These are phyloP conservation scores for Wickerhamomyces ciferrii DNA, from an alignment of 805 yeast genomes.

Conservation along the genomic window DNA sequence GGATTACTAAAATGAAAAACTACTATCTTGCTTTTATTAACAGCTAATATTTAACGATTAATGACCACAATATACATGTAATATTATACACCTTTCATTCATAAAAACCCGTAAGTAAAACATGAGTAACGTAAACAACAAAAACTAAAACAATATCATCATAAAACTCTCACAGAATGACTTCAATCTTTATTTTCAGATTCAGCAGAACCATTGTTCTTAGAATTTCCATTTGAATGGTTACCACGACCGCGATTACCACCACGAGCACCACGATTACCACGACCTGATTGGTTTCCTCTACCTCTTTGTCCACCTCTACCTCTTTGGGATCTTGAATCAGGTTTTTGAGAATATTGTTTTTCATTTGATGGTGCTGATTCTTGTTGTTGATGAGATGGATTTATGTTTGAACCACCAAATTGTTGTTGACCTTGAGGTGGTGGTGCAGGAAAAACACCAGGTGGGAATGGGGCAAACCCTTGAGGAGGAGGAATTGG, in stretches of 20 bases:
- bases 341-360: not conserved
- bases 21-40: not conserved
- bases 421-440: conserved; percentile 1
- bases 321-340: conserved; percentile 6
- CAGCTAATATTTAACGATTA: not conserved
- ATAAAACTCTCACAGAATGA: not conserved
- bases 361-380: conserved; percentile 4
- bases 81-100: not conserved
- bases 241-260: not conserved
- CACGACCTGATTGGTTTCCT: conserved; percentile 12
- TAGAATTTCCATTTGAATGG: not conserved
- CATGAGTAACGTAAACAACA: not conserved
- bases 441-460: not conserved
- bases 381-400: not conserved
- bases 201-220: not conserved
- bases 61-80: not conserved
- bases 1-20: conserved; percentile 22
- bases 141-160: not conserved
- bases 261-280: conserved; percentile 7
- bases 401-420: no score
- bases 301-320: conserved; percentile 18
- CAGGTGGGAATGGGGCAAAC: not conserved
- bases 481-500: conserved; percentile 13
- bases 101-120: not conserved
- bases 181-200: not conserved